Evolutionary conservation across 345 rosid species (phyloP).

Genomic region (Eucalyptus fibrosa): DNA sequence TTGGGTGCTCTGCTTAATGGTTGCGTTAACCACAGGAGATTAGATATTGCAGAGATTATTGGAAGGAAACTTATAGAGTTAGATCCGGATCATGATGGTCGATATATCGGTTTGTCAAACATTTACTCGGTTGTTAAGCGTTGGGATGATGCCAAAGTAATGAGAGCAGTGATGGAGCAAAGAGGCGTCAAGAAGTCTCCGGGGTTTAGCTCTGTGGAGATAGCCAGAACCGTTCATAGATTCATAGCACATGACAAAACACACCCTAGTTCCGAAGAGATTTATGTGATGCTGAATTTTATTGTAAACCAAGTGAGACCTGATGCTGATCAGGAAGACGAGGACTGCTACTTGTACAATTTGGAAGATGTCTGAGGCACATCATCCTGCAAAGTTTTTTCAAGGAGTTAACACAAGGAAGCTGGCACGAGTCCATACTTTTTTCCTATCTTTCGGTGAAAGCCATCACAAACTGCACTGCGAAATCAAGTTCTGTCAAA

Average conservation of each 20-base stretch:
- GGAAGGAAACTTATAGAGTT: slow-evolving; percentile 70
- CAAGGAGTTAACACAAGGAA: not conserved
- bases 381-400: not conserved
- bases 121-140: slow-evolving; percentile 40
- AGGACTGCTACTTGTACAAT: not conserved
- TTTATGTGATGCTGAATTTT: slow-evolving; percentile 25
- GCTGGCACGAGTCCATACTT: not conserved
- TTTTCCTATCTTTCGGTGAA: not conserved
- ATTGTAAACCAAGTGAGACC: slow-evolving; percentile 28
- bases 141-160: slow-evolving; percentile 55
- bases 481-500: not conserved
- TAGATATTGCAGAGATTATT: slow-evolving; percentile 51
- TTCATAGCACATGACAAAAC: slow-evolving; percentile 60
- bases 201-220: slow-evolving; percentile 54
- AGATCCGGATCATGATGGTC: slow-evolving; percentile 64
- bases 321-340: not conserved
- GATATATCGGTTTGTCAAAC: slow-evolving; percentile 60
- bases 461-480: not conserved
- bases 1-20: slow-evolving; percentile 69
- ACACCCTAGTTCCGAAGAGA: slow-evolving; percentile 21
- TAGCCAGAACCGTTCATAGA: slow-evolving; percentile 32
- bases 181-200: slow-evolving; percentile 74
- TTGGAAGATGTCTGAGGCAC: not conserved
- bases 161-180: slow-evolving; percentile 63
- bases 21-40: slow-evolving; percentile 50